A percentile compares a stretch with the other conserved stretches of the same genome.
Evolutionary conservation across 371 early-diverging fungal species (phyloP).

Genomic region (Funneliformis caledonium): DNA sequence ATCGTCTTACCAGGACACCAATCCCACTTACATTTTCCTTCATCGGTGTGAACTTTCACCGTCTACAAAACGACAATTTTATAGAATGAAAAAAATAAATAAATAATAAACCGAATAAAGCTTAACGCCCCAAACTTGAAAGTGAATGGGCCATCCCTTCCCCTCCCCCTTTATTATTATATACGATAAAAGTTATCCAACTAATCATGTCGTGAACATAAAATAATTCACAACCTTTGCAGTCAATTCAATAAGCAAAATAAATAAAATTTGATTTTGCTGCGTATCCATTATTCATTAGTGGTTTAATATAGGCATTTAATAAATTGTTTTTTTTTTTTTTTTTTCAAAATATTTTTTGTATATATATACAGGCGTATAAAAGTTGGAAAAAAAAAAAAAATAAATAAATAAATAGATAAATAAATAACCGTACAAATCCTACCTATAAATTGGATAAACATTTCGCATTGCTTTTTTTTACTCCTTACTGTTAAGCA

Average conservation of each 20-base stretch:
- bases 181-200: background rate
- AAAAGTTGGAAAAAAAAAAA: too few relatives aligned
- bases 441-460: background rate
- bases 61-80: background rate
- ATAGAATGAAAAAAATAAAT: background rate
- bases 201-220: background rate
- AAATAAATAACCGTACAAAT: background rate
- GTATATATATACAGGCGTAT: background rate
- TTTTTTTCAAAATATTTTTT: background rate
- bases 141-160: background rate
- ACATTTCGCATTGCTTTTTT: background rate
- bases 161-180: background rate
- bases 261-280: background rate
- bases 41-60: background rate
- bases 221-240: background rate
- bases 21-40: background rate
- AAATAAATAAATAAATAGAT: too few relatives aligned
- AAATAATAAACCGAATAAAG: slow-evolving; percentile 4
- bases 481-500: background rate
- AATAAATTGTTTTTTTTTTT: background rate
- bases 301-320: background rate
- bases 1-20: background rate
- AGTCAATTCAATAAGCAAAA: background rate
- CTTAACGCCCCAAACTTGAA: slow-evolving; percentile 21
- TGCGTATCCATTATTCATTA: background rate